Base-by-base conservation (phyloP, 371 early-diverging fungal genomes). In the Mucor indicus region DNA sequence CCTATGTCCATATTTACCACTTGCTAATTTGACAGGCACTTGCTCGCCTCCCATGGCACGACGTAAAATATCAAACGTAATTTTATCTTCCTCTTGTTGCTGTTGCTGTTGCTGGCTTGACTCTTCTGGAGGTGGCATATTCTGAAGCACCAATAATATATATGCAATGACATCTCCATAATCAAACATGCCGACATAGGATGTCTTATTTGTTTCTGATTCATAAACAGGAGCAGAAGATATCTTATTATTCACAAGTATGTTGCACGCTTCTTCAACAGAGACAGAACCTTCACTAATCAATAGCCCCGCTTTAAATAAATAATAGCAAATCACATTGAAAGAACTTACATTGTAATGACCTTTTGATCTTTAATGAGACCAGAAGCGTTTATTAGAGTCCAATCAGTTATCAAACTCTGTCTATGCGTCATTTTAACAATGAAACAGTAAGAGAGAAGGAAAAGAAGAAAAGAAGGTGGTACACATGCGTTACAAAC, bases 171-270 rank as follows among this genome's bases (percentile, higher is more conserved):
- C 63, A 55, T 92, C 93, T 22, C 84, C 84, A 66, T 89, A 86
- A 51, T 92, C 93, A 67, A 92, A 90, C 89, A 92, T 90, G 36
- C 93, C 93, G 1, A 86, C 74, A 59, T 83, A 90, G 9, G 35
- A 33, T 16, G 23, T 22, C 13, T 27, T 29, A 9, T 45, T 53
- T 2, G 23, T 35, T 42, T 51, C 15, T 7, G 39, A n/a, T 45
- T 88, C 85, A 67, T 82, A 89, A 0, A 92, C 83, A 2, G 93
- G 93, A 0, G 90, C 91, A 0, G 89, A 86, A 4, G 86, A 83
- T 29, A 78, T 68, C 25, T 67, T 70, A 37, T 74, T 57, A 19
- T 76, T 41, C 16, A 77, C 61, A 9, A 76, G 45, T 2, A 60
- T 33, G 32, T 71, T 58, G 37, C 75, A 77, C 4, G 79, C 79